These are phyloP conservation scores for Antarctomyces pellizariae DNA, from an alignment of 495 filamentous ascomycete species.

Conservation along the genomic window DNA sequence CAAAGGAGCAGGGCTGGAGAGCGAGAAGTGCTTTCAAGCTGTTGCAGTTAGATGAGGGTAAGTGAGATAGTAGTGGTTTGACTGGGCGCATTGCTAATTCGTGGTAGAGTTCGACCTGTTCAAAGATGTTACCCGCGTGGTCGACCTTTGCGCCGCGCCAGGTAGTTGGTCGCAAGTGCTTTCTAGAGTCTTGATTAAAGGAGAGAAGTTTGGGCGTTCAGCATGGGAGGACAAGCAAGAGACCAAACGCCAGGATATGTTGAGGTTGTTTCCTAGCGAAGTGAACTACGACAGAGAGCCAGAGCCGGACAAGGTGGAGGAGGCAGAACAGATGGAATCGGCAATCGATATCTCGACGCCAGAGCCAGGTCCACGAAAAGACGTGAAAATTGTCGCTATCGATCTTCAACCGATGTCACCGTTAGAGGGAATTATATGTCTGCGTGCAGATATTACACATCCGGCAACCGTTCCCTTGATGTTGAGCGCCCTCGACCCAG, in stretches of 20 bases:
- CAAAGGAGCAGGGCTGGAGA: conserved; percentile 96
- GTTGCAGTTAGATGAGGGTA: conserved; percentile 72
- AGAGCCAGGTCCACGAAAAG: conserved; percentile 30
- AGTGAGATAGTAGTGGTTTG: background rate
- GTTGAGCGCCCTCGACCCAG: conserved; percentile 59
- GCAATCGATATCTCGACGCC: conserved; percentile 3
- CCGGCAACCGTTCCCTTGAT: conserved; percentile 81
- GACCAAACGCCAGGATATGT: conserved; percentile 28
- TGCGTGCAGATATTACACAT: conserved; percentile 92
- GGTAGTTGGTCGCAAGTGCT: conserved; percentile 95
- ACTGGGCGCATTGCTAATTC: conserved; percentile 9
- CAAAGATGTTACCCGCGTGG: conserved; percentile 64
- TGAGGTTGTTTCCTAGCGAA: conserved; percentile 19
- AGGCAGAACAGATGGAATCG: conserved; percentile 13
- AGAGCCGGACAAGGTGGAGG: conserved; percentile 12
- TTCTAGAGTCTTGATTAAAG: conserved; percentile 75
- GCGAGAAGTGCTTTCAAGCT: conserved; percentile 93
- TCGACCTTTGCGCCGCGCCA: conserved; percentile 88
- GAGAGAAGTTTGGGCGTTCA: conserved; percentile 62
- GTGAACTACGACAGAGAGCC: conserved; percentile 7
- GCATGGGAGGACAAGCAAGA: conserved; percentile 68
- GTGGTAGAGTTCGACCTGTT: conserved; percentile 75
- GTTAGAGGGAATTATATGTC: conserved; percentile 69
- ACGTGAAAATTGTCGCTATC: conserved; percentile 85
- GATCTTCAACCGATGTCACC: conserved; percentile 91